phyloP scores from a whole-genome alignment of 768 basidiomycete genomes.

The Trametes sanguinea region DNA sequence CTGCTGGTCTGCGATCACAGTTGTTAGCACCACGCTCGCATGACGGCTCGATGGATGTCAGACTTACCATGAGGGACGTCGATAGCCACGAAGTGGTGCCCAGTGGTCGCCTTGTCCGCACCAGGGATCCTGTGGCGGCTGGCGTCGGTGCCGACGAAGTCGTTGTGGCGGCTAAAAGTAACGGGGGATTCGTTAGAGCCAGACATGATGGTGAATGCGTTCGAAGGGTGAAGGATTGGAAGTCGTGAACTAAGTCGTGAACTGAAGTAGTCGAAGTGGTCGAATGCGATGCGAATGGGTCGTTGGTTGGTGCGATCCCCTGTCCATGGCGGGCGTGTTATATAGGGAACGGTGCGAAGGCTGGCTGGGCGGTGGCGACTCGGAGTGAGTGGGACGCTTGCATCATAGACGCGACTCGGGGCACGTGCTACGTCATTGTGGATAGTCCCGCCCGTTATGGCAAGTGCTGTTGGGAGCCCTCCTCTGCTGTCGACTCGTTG shows the following conservation, averaged over 20 bases:
- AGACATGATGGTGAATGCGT: conserved; percentile 19
- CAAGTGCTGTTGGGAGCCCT: background rate
- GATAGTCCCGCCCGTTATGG: conserved; percentile 1
- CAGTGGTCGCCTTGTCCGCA: conserved; percentile 31
- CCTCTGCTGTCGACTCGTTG: background rate
- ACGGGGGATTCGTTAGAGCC: conserved; percentile 17
- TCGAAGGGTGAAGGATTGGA: background rate
- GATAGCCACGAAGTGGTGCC: conserved; percentile 29
- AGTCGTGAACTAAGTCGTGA: background rate
- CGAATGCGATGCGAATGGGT: background rate
- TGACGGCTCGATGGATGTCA: background rate
- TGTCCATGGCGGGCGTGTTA: background rate
- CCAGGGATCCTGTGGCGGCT: conserved; percentile 29
- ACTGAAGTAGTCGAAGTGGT: background rate
- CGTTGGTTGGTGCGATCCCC: background rate
- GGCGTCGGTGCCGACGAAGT: conserved; percentile 31
- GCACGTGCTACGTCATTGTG: conserved; percentile 16
- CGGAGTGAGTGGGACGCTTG: conserved; percentile 9
- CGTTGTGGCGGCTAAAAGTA: conserved; percentile 32
- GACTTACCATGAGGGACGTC: conserved; percentile 28
- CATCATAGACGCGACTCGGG: conserved; percentile 14
- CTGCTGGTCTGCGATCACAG: conserved; percentile 8
- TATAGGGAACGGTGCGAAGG: background rate
- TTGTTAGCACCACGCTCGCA: background rate
- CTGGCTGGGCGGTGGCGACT: background rate